These are phyloP conservation scores for Diaporthe helianthi DNA, from an alignment of 2,329 filamentous ascomycete species.

Conservation along the genomic window DNA sequence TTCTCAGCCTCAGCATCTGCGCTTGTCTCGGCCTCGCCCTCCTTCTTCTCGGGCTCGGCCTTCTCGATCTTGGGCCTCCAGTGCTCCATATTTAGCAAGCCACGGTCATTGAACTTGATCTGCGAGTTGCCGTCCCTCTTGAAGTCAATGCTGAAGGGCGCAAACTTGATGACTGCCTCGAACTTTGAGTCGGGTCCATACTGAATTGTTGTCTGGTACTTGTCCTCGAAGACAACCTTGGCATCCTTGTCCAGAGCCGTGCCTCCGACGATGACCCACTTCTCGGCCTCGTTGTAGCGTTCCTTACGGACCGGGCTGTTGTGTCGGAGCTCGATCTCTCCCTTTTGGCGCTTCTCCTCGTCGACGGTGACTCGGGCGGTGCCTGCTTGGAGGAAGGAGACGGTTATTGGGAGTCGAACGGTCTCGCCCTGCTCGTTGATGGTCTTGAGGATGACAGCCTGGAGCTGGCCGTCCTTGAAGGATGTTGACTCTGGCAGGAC, in stretches of 20 bases:
- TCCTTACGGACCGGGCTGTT: conserved; percentile 87
- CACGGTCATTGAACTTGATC: conserved; percentile 88
- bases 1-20: conserved; percentile 50
- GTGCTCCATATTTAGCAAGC: conserved; percentile 91
- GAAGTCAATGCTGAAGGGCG: conserved; percentile 87
- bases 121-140: conserved; percentile 82
- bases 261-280: conserved; percentile 87
- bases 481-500: conserved; percentile 74
- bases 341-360: conserved; percentile 87
- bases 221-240: conserved; percentile 69
- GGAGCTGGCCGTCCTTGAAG: conserved; percentile 81
- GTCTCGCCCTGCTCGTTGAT: conserved; percentile 70
- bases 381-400: conserved; percentile 90
- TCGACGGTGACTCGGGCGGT: conserved; percentile 87
- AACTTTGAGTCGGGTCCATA: conserved; percentile 81
- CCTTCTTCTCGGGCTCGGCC: conserved; percentile 57
- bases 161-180: conserved; percentile 82
- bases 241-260: conserved; percentile 75
- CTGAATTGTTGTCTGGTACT: conserved; percentile 73
- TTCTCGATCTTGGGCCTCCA: conserved; percentile 88
- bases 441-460: conserved; percentile 82
- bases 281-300: conserved; percentile 89
- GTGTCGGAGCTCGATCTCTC: conserved; percentile 86
- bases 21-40: conserved; percentile 51
- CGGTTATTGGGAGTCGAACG: conserved; percentile 79